Evolutionary conservation across 768 basidiomycete species (phyloP), one percentile per base, ranked within the genome.

Genomic region (Xerocomellus chrysenteron): DNA sequence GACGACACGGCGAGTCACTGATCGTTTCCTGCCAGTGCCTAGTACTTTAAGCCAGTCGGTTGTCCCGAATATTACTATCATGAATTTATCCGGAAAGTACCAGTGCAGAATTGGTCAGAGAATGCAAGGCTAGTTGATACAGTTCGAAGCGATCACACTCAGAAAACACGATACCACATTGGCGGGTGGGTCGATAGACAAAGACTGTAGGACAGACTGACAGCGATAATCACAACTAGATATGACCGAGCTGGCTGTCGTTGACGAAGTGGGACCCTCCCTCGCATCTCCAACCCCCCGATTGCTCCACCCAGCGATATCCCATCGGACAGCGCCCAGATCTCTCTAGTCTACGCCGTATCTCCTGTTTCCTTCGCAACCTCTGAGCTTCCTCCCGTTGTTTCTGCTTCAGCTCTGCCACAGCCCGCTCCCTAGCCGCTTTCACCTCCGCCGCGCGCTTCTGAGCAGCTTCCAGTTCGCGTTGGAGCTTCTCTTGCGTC

Each of bases 291-390:
- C 79, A 83, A 3, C 80, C 81, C 5, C 48, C 59, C 0, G 12
- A 3, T 50, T 75, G 71, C 46, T 66, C 72, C 47, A 78, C 74
- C 83, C 82, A 84, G 10, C 19, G 61, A 54, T 60, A 84, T 1
- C 82, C 82, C 21, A 58, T 68, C 4, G 66, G 63, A 58, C 86
- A 87, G 2, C 79, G 66, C 0, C 86, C 85, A 73, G 85, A 78
- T 1, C 51, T 26, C 1, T 75, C 69, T 16, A 84, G 59, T 50
- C 71, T 78, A 33, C 51, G 56, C 67, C 80, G 85, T 5, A 69
- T 74, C 17, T 64, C 57, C 2, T 61, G 52, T 47, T 75, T 65
- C 36, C 61, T 56, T 12, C 24, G 47, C 37, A 24, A 13, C 44
- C 35, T 61, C 60, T 68, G 44, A 59, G 60, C 73, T 54, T 84